A percentile compares a stretch with the other conserved stretches of the same genome.
These are phyloP conservation scores for Blastosporella zonata DNA, from an alignment of 1,284 basidiomycete species.

Conservation along the genomic window DNA sequence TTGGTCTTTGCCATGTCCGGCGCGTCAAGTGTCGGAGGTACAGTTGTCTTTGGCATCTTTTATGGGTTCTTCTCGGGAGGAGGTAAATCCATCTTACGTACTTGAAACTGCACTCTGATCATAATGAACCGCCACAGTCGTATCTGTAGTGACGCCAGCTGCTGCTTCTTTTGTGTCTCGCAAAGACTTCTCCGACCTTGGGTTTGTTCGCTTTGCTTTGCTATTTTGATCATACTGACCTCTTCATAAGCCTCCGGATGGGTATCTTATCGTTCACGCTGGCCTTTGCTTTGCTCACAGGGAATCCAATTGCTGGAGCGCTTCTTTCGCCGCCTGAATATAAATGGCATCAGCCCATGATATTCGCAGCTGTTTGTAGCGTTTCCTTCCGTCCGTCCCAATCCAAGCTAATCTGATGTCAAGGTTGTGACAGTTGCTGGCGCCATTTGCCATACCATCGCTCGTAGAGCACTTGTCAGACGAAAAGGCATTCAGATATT, in stretches of 20 bases:
- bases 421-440: conserved; percentile 31
- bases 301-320: conserved; percentile 46
- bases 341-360: conserved; percentile 39
- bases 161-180: conserved; percentile 37
- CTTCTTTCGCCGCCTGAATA: conserved; percentile 36
- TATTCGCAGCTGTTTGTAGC: conserved; percentile 40
- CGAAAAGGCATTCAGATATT: conserved; percentile 22
- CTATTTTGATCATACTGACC: neutral
- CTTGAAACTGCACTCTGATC: neutral
- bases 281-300: conserved; percentile 42
- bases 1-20: conserved; percentile 44
- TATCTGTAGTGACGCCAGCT: conserved; percentile 42
- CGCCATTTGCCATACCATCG: conserved; percentile 24
- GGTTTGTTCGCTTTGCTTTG: conserved; percentile 26
- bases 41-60: conserved; percentile 39
- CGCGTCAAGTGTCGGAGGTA: conserved; percentile 34
- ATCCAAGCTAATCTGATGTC: neutral
- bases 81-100: conserved; percentile 27
- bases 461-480: conserved; percentile 26
- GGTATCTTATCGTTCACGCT: conserved; percentile 38
- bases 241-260: conserved; percentile 34
- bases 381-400: neutral
- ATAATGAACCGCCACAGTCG: conserved; percentile 27
- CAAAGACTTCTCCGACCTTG: conserved; percentile 40
- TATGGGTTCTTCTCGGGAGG: conserved; percentile 50